Conservation (phyloP, 75 land plant species). For the Ceratopteris richardii region DNA sequence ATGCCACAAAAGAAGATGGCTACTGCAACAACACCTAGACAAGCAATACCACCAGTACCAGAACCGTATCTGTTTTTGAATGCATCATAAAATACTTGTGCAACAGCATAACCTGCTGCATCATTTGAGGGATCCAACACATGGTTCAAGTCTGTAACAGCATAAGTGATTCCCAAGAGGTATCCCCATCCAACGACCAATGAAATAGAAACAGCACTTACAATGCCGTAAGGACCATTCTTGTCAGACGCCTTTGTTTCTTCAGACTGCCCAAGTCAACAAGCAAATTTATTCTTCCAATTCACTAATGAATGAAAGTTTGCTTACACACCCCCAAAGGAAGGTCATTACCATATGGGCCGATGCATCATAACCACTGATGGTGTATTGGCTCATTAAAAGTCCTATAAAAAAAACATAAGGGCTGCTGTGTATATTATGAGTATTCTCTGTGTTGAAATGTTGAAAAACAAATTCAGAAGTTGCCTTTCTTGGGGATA, state of each 20-base stretch:
- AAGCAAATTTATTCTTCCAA: background rate
- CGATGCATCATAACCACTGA: constrained; percentile 88
- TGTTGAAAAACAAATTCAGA: constrained; percentile 64
- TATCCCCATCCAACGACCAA: constrained; percentile 73
- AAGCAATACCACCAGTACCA: constrained; percentile 83
- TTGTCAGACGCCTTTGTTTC: constrained; percentile 79
- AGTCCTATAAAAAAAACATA: constrained; percentile 86
- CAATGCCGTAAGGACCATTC: constrained; percentile 83
- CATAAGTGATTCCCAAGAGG: constrained; percentile 77
- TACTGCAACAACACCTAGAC: constrained; percentile 64
- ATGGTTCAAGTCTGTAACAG: constrained; percentile 49
- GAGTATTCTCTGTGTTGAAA: constrained; percentile 65
- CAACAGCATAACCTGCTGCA: constrained; percentile 86
- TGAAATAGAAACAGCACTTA: constrained; percentile 58
- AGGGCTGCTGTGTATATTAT: constrained; percentile 48
- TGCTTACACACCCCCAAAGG: background rate
- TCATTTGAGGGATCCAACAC: constrained; percentile 56
- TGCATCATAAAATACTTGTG: constrained; percentile 70
- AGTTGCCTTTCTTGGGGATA: constrained; percentile 59
- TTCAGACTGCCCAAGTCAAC: constrained; percentile 50
- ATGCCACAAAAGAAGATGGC: constrained; percentile 89
- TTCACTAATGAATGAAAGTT: background rate
- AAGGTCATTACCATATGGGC: constrained; percentile 70
- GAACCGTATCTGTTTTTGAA: constrained; percentile 71
- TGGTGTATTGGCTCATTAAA: constrained; percentile 86